Evolutionary conservation across 2,329 filamentous ascomycete species (phyloP).

Genomic region (Botrytis galanthina): DNA sequence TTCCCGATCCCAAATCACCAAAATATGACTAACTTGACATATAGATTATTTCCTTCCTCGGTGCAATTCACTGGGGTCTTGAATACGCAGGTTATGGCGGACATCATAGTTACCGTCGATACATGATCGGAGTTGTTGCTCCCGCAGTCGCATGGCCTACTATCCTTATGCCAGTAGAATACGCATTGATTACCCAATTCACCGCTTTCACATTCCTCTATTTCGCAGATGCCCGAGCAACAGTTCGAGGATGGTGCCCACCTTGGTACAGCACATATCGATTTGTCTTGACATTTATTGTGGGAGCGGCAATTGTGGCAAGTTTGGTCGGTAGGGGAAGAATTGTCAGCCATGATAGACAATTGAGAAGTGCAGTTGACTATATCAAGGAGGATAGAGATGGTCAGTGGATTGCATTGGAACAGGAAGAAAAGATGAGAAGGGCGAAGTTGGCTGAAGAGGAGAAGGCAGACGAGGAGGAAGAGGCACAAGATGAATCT

Average conservation of each 20-base stretch:
- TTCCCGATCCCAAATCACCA: background rate
- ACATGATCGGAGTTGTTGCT: slow-evolving; percentile 77
- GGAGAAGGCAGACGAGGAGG: slow-evolving; percentile 25
- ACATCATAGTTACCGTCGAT: slow-evolving; percentile 72
- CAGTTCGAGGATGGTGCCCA: slow-evolving; percentile 74
- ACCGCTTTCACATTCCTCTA: slow-evolving; percentile 81
- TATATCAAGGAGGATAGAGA: slow-evolving; percentile 35
- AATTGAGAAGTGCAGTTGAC: slow-evolving; percentile 35
- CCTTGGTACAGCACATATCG: slow-evolving; percentile 86
- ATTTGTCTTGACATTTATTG: slow-evolving; percentile 87
- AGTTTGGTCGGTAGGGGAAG: slow-evolving; percentile 81
- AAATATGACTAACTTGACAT: slow-evolving; percentile 15
- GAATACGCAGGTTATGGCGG: slow-evolving; percentile 73
- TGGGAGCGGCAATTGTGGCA: slow-evolving; percentile 76
- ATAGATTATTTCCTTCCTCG: slow-evolving; percentile 87
- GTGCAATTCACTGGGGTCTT: slow-evolving; percentile 89
- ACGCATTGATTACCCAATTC: slow-evolving; percentile 84
- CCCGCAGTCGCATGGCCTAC: slow-evolving; percentile 88
- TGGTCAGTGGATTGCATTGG: slow-evolving; percentile 34
- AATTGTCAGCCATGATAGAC: slow-evolving; percentile 35
- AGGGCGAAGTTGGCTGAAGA: slow-evolving; percentile 24
- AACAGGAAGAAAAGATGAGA: slow-evolving; percentile 35
- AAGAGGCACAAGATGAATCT: slow-evolving; percentile 23
- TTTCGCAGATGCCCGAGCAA: slow-evolving; percentile 75
- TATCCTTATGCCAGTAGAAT: slow-evolving; percentile 77